A percentile compares a stretch with the other conserved stretches of the same genome.
phyloP scores from a whole-genome alignment of 169 alveolate species.

The Plasmodium gaboni region DNA sequence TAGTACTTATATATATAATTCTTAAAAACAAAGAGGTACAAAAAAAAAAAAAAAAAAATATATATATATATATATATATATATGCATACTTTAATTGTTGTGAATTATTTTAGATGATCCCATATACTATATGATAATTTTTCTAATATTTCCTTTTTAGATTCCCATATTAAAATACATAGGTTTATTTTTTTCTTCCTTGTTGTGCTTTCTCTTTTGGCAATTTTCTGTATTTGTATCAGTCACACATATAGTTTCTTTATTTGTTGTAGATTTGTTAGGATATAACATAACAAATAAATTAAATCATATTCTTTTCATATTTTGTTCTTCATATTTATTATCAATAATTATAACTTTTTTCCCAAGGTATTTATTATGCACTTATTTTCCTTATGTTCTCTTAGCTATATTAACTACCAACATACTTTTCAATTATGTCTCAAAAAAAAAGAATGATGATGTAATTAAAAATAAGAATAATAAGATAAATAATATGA shows the following conservation, averaged over 20 bases:
- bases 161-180: not conserved
- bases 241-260: conserved; percentile 38
- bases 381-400: conserved; percentile 54
- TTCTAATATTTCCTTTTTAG: not conserved
- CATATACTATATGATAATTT: not conserved
- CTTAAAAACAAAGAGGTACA: conserved; percentile 25
- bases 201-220: conserved; percentile 46
- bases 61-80: not conserved
- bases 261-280: conserved; percentile 38
- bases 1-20: conserved; percentile 34
- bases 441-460: not conserved
- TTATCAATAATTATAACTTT: conserved; percentile 10
- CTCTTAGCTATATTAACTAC: conserved; percentile 23
- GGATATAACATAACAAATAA: conserved; percentile 38
- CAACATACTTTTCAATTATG: not conserved
- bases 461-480: not conserved
- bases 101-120: no score
- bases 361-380: conserved; percentile 57
- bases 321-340: conserved; percentile 21
- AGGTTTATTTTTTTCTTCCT: conserved; percentile 20
- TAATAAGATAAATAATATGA: no score
- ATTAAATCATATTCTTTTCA: conserved; percentile 3
- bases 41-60: not conserved
- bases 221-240: conserved; percentile 58
- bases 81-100: no score